These are phyloP conservation scores for Metschnikowia lachancei DNA, from an alignment of 805 yeast species.

Conservation along the genomic window DNA sequence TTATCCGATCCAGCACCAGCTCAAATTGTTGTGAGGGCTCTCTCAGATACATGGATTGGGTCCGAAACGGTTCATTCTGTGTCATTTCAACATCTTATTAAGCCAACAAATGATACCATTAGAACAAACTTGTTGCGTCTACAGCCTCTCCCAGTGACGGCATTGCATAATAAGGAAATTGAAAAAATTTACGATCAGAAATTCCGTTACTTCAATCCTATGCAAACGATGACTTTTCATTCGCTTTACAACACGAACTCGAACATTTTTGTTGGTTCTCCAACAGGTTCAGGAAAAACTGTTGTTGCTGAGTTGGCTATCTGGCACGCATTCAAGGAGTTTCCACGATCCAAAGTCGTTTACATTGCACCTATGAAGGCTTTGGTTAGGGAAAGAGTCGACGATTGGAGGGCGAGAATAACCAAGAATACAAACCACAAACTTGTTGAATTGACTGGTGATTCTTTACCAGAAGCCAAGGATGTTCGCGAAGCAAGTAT, in stretches of 20 bases:
- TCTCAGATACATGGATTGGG: constrained; percentile 89
- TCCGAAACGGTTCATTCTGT: constrained; percentile 72
- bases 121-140: constrained; percentile 76
- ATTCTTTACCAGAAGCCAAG: constrained; percentile 67
- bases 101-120: constrained; percentile 84
- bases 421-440: constrained; percentile 44
- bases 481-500: constrained; percentile 70
- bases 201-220: constrained; percentile 90
- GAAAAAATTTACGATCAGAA: constrained; percentile 65
- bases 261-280: constrained; percentile 91
- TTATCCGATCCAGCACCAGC: constrained; percentile 85
- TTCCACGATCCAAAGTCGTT: constrained; percentile 76
- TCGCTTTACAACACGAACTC: constrained; percentile 75
- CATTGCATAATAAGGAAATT: constrained; percentile 63
- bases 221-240: constrained; percentile 97
- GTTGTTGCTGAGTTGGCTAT: constrained; percentile 95
- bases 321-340: constrained; percentile 89
- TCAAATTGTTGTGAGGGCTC: constrained; percentile 73
- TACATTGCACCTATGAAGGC: constrained; percentile 92
- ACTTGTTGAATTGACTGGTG: constrained; percentile 80
- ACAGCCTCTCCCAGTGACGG: constrained; percentile 83
- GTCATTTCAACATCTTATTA: constrained; percentile 84
- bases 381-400: constrained; percentile 76
- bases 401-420: constrained; percentile 67
- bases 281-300: constrained; percentile 98